phyloP scores from a whole-genome alignment of 1,139 yeast species.

The Saccharomycopsis phalli region DNA sequence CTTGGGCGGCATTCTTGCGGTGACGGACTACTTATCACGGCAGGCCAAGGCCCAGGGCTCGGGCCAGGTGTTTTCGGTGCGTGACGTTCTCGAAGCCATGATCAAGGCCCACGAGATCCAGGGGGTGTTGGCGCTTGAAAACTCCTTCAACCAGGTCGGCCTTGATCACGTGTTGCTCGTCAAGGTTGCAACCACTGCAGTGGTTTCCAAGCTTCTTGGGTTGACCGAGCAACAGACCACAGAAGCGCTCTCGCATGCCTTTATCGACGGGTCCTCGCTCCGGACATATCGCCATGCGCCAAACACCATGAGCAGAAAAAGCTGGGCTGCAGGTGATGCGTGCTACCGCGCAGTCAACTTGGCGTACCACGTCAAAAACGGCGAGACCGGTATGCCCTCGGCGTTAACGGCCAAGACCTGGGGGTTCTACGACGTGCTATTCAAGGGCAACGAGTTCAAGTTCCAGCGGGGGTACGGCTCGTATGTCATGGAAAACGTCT shows the following conservation, averaged over 20 bases:
- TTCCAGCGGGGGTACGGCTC: conserved; percentile 47
- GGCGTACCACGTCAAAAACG: conserved; percentile 43
- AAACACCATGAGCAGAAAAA: conserved; percentile 52
- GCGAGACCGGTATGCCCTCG: conserved; percentile 50
- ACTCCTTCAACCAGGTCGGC: conserved; percentile 52
- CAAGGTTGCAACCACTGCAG: conserved; percentile 55
- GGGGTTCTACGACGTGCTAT: conserved; percentile 54
- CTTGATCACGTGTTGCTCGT: conserved; percentile 50
- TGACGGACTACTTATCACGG: conserved; percentile 48
- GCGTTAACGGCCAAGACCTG: conserved; percentile 47
- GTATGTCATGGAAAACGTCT: conserved; percentile 54
- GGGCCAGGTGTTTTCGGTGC: conserved; percentile 36
- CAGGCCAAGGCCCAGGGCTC: conserved; percentile 34
- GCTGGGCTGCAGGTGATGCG: conserved; percentile 64
- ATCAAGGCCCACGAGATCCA: conserved; percentile 56
- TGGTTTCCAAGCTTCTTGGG: conserved; percentile 46
- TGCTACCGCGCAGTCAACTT: conserved; percentile 50
- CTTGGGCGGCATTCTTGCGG: conserved; percentile 49
- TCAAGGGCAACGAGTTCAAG: conserved; percentile 42
- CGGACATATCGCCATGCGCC: conserved; percentile 58
- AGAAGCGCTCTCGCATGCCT: conserved; percentile 50
- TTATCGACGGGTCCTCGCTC: conserved; percentile 49
- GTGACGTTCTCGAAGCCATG: conserved; percentile 45
- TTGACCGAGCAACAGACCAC: conserved; percentile 40
- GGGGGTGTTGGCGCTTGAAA: conserved; percentile 48